Evolutionary conservation across 2,329 filamentous ascomycete species (phyloP).

Genomic region (Microcera coccophila): DNA sequence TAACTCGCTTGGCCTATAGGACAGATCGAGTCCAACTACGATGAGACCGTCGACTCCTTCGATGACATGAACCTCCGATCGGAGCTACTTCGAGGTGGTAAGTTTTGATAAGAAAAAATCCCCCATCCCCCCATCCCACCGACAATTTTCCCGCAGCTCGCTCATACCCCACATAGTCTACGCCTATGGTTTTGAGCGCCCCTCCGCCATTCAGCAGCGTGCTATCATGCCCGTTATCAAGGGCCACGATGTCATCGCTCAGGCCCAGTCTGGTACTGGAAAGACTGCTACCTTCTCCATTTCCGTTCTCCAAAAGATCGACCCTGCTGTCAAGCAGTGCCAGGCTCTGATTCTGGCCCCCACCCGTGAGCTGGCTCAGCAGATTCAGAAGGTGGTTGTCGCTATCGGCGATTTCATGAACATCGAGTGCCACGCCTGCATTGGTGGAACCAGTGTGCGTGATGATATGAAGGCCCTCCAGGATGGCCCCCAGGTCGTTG

Average conservation of each 20-base stretch:
- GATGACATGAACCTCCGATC: conserved; percentile 96
- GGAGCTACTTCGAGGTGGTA: conserved; percentile 92
- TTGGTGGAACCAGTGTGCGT: conserved; percentile 95
- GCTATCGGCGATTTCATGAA: conserved; percentile 99
- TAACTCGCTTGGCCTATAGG: conserved; percentile 50
- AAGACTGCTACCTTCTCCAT: conserved; percentile 99
- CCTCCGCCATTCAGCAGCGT: conserved; percentile 99
- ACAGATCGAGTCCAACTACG: conserved; percentile 99
- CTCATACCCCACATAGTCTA: conserved; percentile 59
- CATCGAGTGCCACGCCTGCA: conserved; percentile 98
- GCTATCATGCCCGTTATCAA: conserved; percentile 99
- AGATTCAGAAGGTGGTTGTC: conserved; percentile 99
- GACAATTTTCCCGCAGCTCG: conserved; percentile 17
- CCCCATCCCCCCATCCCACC: conserved; percentile 13
- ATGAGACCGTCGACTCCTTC: conserved; percentile 99
- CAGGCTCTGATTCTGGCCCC: conserved; percentile 97
- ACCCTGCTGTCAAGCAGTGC: conserved; percentile 89
- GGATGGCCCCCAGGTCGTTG: conserved; percentile 94
- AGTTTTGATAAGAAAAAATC: too few species aligned
- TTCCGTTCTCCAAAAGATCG: conserved; percentile 97
- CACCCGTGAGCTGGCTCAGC: conserved; percentile 96
- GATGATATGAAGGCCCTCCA: conserved; percentile 98
- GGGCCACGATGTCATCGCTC: conserved; percentile 98
- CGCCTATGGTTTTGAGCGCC: conserved; percentile 99
- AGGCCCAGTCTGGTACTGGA: conserved; percentile 99